phyloP scores from a whole-genome alignment of 2,329 filamentous ascomycete genomes.

The Cercospora zeae-maydis region DNA sequence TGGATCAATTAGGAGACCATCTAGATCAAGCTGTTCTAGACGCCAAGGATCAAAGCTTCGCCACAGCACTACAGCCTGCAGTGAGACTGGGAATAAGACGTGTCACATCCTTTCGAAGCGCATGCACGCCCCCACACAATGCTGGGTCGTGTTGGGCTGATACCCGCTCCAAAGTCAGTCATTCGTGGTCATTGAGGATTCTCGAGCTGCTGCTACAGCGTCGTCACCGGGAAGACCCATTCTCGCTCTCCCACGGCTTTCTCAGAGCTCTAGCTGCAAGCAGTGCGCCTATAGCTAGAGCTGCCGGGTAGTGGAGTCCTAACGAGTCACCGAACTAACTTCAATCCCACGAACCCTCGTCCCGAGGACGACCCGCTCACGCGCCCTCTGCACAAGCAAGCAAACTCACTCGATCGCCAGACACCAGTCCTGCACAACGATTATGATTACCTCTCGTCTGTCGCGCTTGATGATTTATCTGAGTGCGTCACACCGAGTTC shows the following conservation, averaged over 20 bases:
- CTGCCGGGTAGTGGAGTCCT: neutral
- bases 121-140: neutral
- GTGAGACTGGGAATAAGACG: neutral
- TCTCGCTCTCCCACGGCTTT: neutral
- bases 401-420: neutral
- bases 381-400: neutral
- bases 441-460: neutral
- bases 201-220: neutral
- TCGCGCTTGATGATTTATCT: neutral
- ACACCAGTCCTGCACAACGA: neutral
- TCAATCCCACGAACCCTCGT: conserved; percentile 3
- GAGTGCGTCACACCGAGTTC: neutral
- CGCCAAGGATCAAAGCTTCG: neutral
- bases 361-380: neutral
- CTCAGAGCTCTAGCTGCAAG: neutral
- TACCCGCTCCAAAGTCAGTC: neutral
- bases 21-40: neutral
- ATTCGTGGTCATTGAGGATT: neutral
- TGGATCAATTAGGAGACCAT: conserved; percentile 47
- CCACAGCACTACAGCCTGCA: neutral
- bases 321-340: neutral
- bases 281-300: neutral
- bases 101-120: neutral
- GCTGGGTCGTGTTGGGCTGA: neutral
- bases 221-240: neutral